These are phyloP conservation scores for Candida khao-thaluensis DNA, from an alignment of 805 yeast genomes.

Conservation along the genomic window DNA sequence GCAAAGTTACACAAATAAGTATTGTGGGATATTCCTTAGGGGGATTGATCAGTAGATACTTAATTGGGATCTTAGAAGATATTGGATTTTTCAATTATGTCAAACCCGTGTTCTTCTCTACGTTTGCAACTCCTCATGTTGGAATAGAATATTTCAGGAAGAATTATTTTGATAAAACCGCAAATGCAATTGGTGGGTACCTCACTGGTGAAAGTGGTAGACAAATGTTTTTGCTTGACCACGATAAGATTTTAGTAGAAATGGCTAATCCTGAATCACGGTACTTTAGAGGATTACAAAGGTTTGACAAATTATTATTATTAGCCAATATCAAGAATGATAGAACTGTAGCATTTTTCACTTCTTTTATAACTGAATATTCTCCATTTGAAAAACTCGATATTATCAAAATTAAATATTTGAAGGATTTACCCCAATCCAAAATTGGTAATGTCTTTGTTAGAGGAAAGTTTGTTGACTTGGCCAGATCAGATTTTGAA, in stretches of 20 bases:
- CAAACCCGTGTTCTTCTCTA: conserved; percentile 37
- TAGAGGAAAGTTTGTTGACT: conserved; percentile 53
- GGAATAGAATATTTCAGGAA: conserved; percentile 39
- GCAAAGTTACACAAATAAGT: conserved; percentile 61
- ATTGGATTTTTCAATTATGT: conserved; percentile 35
- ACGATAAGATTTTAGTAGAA: conserved; percentile 45
- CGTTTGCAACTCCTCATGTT: conserved; percentile 47
- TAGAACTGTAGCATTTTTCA: conserved; percentile 83
- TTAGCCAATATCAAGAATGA: conserved; percentile 81
- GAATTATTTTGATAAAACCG: conserved; percentile 29
- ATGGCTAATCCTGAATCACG: conserved; percentile 52
- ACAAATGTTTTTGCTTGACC: conserved; percentile 37
- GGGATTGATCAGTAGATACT: conserved; percentile 78
- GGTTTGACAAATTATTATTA: conserved; percentile 56
- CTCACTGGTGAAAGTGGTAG: conserved; percentile 39
- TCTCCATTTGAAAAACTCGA: conserved; percentile 66
- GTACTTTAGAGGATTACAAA: conserved; percentile 54
- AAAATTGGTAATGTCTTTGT: conserved; percentile 37
- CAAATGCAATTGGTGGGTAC: conserved; percentile 33
- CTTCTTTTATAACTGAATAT: conserved; percentile 70
- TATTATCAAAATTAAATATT: conserved; percentile 45
- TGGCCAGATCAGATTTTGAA: conserved; percentile 28
- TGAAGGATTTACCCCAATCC: conserved; percentile 44
- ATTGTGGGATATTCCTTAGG: conserved; percentile 89
- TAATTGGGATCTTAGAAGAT: conserved; percentile 55